Evolutionary conservation across 495 filamentous ascomycete genomes (phyloP), one percentile per base, ranked within the genome.

Genomic region (Annulohypoxylon stygium): DNA sequence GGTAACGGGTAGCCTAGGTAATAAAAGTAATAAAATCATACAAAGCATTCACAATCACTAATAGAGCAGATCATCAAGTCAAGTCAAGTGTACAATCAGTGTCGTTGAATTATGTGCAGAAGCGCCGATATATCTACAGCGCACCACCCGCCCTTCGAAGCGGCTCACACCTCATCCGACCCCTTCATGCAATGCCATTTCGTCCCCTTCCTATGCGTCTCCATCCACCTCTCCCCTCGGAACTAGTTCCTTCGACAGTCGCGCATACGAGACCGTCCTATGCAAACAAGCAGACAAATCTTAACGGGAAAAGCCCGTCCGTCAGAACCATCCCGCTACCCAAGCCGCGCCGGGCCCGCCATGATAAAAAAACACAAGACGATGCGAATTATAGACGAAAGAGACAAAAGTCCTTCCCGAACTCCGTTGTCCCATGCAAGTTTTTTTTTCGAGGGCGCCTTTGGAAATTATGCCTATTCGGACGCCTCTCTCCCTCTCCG

Each of bases 401-500:
- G n/a, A 36, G n/a, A n/a, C 20, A 58, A 39, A 37, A 4, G 9
- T 8, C 25, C 39, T 58, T 58, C 54, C 54, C 20, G 18, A 58
- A 58, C 54, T 58, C 54, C 54, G 10, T 39, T 58, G 8, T 57
- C 33, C 54, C 50, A 58, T 58, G 33, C 54, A 58, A 34, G 39
- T 39, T 14, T 36, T 36, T 57, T 57, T 57, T 4, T 33, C 3
- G 4, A 30, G 30, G 30, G 30, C 26, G 26, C 26, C 7, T 26
- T 26, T 11, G 12, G 53, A n/a, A 30, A 8, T 55, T n/a, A 55
- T n/a, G 9, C 23, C 33, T 14, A 34, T 4, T 55, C 30, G 33
- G 14, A 3, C 2, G 1, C 20, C 20, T 54, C 54, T 23, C 54
- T 4, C n/a, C 54, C 26, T 58, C 14, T 34, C 54, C 33, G 39